A percentile compares a stretch with the other conserved stretches of the same genome.
phyloP scores from a whole-genome alignment of 2,329 filamentous ascomycete species.

The Xylaria multiplex region DNA sequence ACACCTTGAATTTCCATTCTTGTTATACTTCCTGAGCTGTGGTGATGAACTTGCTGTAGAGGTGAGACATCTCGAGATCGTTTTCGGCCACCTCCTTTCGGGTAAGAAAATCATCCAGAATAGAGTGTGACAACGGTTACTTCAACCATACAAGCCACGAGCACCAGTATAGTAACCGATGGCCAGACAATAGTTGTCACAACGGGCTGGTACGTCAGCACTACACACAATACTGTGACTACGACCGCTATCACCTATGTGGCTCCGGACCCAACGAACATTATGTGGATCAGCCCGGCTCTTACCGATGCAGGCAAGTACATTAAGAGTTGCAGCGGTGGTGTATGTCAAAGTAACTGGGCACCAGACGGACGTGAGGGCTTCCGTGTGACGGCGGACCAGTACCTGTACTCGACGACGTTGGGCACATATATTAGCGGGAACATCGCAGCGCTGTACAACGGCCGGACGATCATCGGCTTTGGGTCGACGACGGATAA shows the following conservation, averaged over 20 bases:
- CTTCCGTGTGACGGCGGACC: conserved; percentile 6
- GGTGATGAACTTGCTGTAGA: no score
- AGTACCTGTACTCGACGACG: conserved; percentile 12
- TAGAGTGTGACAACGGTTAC: background rate
- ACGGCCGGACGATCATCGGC: background rate
- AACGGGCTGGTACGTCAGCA: background rate
- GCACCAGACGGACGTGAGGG: conserved; percentile 6
- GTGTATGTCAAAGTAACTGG: conserved; percentile 10
- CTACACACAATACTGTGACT: conserved; percentile 7
- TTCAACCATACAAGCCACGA: background rate
- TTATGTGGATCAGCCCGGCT: conserved; percentile 5
- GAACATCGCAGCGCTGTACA: background rate
- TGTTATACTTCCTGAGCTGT: no score
- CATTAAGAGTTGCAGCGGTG: conserved; percentile 1
- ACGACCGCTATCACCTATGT: conserved; percentile 8
- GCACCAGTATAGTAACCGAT: conserved; percentile 4
- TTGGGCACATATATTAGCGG: background rate
- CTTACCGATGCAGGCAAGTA: conserved; percentile 1
- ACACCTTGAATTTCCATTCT: no score
- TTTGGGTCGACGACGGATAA: conserved; percentile 1
- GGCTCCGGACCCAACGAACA: conserved; percentile 9
- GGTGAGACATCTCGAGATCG: no score
- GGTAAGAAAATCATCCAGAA: no score
- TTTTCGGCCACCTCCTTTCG: no score
- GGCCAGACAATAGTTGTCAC: background rate